Evolutionary conservation across 1,139 yeast genomes (phyloP).

Genomic region (Maudiozyma humilis): DNA sequence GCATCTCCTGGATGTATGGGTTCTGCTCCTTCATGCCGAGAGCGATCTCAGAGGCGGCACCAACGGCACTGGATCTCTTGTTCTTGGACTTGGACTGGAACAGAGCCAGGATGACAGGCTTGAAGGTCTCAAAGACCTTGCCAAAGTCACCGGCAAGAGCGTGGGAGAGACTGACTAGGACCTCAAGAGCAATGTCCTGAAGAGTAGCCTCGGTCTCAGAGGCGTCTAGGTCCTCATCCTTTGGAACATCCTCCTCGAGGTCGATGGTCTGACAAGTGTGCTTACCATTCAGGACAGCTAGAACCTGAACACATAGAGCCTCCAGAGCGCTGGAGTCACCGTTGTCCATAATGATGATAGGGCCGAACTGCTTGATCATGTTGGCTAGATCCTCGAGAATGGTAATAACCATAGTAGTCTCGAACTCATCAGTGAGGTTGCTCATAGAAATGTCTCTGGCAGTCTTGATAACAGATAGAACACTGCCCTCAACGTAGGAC

Average conservation of each 20-base stretch:
- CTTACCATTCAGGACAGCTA: conserved; percentile 65
- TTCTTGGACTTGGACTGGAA: conserved; percentile 56
- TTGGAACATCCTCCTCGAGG: conserved; percentile 45
- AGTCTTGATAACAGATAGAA: conserved; percentile 52
- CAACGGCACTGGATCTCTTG: conserved; percentile 79
- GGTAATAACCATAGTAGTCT: conserved; percentile 69
- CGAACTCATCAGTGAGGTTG: conserved; percentile 69
- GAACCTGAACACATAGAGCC: conserved; percentile 57
- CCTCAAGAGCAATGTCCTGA: conserved; percentile 80
- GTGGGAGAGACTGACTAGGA: conserved; percentile 64
- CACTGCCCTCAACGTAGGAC: conserved; percentile 49
- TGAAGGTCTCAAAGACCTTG: conserved; percentile 65
- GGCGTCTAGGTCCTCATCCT: conserved; percentile 52
- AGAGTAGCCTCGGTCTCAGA: conserved; percentile 84
- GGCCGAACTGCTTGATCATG: conserved; percentile 63
- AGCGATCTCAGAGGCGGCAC: conserved; percentile 84
- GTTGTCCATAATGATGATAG: conserved; percentile 55
- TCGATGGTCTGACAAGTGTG: conserved; percentile 74
- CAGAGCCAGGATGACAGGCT: conserved; percentile 54
- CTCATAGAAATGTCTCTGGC: conserved; percentile 61
- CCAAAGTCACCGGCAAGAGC: conserved; percentile 62
- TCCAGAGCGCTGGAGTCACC: conserved; percentile 57
- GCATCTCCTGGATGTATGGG: conserved; percentile 60
- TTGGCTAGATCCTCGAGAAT: conserved; percentile 70
- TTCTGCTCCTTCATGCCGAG: conserved; percentile 64